Base-by-base conservation (phyloP, 805 yeast genomes). In the Starmerella sirachaensis region DNA sequence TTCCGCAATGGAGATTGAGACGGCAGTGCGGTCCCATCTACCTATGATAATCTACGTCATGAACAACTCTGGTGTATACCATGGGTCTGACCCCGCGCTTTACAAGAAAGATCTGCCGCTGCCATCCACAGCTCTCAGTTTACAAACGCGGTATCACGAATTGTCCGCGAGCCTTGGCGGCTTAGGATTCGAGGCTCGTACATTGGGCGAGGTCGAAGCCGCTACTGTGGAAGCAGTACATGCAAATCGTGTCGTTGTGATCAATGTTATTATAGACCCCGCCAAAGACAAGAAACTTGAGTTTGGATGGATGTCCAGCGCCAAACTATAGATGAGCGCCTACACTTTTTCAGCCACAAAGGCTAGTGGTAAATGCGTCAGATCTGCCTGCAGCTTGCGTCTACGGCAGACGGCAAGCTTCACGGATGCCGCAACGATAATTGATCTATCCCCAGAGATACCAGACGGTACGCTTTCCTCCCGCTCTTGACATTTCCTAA, bases 61-160 rank as follows among this genome's bases (percentile, higher is more conserved):
- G 77, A 78, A 78, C 56, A 78, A 78, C 52, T 69, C 76, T 21
- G 86, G 86, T 1, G 73, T 78, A 2, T 78, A 78, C 52, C 80
- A 75, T 44, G 86, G 86, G 1, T 61, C 66, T 8, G 67, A 62
- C 16, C 59, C 60, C 1, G 34, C 42, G 1, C 48, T 56, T 8
- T 54, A 57, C 32, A 45, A 50, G 3, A 43, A 49, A 3, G 37
- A 38, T 2, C 37, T 42, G 26, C 60, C 59, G 3, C 52, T 69
- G 25, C 78, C 79, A 0, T 65, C 81, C 0, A 78, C 83, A 1
- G 77, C 79, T 0, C 55, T 78, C 27, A 63, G 75, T 18, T 61
- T 64, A 32, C 62, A 70, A 18, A 73, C 78, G 2, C 56, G 71
- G 35, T 78, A 78, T 52, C 80, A 78, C 46, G 25, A 61, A 5